Evolutionary conservation across 1,139 yeast species (phyloP).

Genomic region (Geotrichum candidum): DNA sequence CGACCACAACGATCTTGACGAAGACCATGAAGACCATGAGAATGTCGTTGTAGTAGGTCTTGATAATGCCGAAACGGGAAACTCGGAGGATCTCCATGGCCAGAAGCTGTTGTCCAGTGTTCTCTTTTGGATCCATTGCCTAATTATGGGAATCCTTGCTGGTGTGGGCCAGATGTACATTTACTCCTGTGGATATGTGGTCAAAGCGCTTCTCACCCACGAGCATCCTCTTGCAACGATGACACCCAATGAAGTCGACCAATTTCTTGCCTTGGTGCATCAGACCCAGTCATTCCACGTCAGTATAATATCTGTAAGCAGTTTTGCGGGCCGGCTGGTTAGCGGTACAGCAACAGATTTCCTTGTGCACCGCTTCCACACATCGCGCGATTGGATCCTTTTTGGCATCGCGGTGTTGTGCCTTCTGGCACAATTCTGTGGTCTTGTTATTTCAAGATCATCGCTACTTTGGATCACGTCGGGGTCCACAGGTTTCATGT

Average conservation of each 20-base stretch:
- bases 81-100: constrained; percentile 25
- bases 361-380: constrained; percentile 45
- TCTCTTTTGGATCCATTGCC: constrained; percentile 37
- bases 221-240: constrained; percentile 4
- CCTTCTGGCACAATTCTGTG: constrained; percentile 36
- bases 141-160: constrained; percentile 56
- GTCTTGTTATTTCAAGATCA: constrained; percentile 32
- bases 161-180: constrained; percentile 78
- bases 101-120: constrained; percentile 24
- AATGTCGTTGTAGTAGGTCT: no score
- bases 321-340: constrained; percentile 60
- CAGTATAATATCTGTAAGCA: constrained; percentile 58
- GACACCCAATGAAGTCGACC: constrained; percentile 17
- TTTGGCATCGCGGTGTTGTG: constrained; percentile 42
- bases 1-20: no score
- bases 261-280: constrained; percentile 21
- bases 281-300: constrained; percentile 67
- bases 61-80: no score
- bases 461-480: constrained; percentile 49
- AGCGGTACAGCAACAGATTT: constrained; percentile 67
- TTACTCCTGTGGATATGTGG: constrained; percentile 65
- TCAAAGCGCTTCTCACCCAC: constrained; percentile 44
- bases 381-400: constrained; percentile 66
- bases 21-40: no score
- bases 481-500: constrained; percentile 61